A percentile compares a stretch with the other conserved stretches of the same genome.
Conservation (phyloP, 768 basidiomycete species). For the Clitopilus passeckerianus region DNA sequence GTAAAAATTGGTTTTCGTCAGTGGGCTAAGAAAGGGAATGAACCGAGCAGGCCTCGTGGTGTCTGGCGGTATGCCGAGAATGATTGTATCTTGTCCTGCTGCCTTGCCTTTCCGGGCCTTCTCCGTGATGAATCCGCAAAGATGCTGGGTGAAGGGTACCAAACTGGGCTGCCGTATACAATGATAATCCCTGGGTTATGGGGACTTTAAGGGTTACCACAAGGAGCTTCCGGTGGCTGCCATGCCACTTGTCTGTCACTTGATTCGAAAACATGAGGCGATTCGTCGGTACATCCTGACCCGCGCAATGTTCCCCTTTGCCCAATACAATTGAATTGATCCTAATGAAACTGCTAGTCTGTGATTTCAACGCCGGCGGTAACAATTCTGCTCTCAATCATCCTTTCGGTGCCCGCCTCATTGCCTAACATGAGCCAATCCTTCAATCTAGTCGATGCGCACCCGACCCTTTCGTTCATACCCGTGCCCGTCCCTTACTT, state of each 20-base stretch:
- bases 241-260: slow-evolving; percentile 14
- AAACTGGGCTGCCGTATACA: slow-evolving; percentile 6
- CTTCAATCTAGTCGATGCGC: not conserved
- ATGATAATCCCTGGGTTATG: slow-evolving; percentile 11
- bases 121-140: slow-evolving; percentile 23
- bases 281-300: slow-evolving; percentile 17
- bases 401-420: not conserved
- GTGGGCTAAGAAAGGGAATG: slow-evolving; percentile 29
- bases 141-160: slow-evolving; percentile 8
- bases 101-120: slow-evolving; percentile 22
- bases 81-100: slow-evolving; percentile 22
- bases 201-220: not conserved
- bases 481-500: slow-evolving; percentile 7
- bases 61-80: slow-evolving; percentile 27
- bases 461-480: slow-evolving; percentile 8
- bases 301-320: slow-evolving; percentile 19
- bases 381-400: not conserved
- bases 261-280: slow-evolving; percentile 23
- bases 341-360: not conserved
- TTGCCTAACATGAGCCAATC: slow-evolving; percentile 5
- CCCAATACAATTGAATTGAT: slow-evolving; percentile 17
- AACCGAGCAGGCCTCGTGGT: slow-evolving; percentile 35
- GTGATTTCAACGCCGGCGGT: not conserved
- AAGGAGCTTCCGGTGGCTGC: slow-evolving; percentile 3
- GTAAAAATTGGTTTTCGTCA: slow-evolving; percentile 20